Base-by-base conservation (phyloP, 805 yeast species). In the Jamesozyma lodderae region DNA sequence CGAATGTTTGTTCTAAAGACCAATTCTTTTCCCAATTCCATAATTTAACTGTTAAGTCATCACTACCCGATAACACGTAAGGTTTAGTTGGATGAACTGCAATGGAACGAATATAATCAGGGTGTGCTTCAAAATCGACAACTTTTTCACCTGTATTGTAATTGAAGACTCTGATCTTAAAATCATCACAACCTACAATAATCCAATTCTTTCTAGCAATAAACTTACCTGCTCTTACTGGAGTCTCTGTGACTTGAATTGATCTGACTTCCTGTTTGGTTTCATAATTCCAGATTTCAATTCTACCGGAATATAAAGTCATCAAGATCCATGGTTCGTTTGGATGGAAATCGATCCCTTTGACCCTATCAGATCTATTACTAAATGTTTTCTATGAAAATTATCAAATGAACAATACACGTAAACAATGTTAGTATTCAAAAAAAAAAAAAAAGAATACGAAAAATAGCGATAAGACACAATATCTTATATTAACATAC, bases 1-100 rank as follows among this genome's bases (percentile, higher is more conserved):
- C 95, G 59, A 83, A 92, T 26, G 80, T 76, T 61, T 85, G 96
- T 60, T 85, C 92, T 48, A 81, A 65, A 50, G 76, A 76, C 98
- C 98, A 92, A 56, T 75, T 76, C 55, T 78, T 77, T 40, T 92
- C 98, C 98, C 98, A 92, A 62, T 92, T 88, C 97, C 97, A 92
- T 57, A 88, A 72, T 64, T 81, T 86, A 57, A 92, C 76, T 30
- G 94, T 75, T 70, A 83, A 77, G 60, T 92, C 98, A 64, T 92
- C 98, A 33, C 90, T 79, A 27, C 87, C 84, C 3, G 96, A 82
- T 52, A 92, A 69, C 36, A 92, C 72, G 52, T 82, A 83, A 18
- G 97, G 94, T 64, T 83, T 84, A 14, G 90, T 72, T 31, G 97
- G 96, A 64, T 92, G 98, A 30, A 90, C 94, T 9, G 95, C 92